Conservation (phyloP, 805 yeast species). For the Saturnispora besseyi region DNA sequence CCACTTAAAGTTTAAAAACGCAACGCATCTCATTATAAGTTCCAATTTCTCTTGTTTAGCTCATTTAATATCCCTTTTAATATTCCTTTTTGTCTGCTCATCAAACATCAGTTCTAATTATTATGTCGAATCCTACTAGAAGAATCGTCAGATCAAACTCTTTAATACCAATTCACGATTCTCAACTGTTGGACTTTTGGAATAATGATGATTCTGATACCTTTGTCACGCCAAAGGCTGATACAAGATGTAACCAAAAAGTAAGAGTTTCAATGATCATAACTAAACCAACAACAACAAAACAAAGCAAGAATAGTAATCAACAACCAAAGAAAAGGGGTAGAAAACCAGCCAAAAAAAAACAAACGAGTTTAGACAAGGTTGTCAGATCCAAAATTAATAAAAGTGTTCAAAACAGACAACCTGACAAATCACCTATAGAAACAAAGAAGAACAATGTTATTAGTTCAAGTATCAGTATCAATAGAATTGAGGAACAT, state of each 20-base stretch:
- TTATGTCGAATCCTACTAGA: not conserved
- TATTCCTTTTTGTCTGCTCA: not conserved
- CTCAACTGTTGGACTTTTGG: not conserved
- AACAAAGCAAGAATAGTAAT: not conserved
- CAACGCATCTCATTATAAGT: no score
- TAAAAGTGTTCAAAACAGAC: not conserved
- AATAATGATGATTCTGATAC: not conserved
- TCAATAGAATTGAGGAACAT: not conserved
- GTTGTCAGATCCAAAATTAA: not conserved
- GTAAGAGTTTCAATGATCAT: not conserved
- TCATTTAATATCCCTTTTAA: not conserved
- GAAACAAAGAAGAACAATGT: not conserved
- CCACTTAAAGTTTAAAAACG: no score
- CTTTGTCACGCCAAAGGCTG: not conserved
- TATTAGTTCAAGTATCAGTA: not conserved
- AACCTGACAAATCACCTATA: not conserved
- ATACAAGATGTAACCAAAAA: not conserved
- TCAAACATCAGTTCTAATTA: not conserved
- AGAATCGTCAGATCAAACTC: not conserved
- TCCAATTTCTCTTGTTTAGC: no score
- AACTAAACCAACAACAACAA: not conserved
- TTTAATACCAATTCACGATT: not conserved
- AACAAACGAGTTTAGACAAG: not conserved
- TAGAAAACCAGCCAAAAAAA: not conserved
- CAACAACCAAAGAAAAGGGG: not conserved